Conservation (phyloP, 139 green algal genomes). For the Gonium pectorale region DNA sequence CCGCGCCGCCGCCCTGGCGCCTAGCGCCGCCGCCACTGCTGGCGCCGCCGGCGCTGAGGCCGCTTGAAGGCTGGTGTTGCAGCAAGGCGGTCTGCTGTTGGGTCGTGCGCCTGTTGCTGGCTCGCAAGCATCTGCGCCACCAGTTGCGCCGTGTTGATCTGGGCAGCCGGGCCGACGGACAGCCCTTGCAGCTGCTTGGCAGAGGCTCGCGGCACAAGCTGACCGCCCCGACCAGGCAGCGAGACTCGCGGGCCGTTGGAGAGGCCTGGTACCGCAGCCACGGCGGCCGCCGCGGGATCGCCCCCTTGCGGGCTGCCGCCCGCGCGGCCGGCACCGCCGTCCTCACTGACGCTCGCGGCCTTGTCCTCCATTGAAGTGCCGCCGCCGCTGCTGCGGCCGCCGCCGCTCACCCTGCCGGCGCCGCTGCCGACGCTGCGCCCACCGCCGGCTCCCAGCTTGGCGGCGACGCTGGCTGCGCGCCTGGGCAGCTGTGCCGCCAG, state of each 20-base stretch:
- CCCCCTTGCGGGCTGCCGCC: neutral
- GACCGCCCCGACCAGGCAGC: too few species aligned
- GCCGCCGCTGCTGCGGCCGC: neutral
- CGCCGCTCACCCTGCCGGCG: neutral
- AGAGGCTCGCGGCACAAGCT: too few species aligned
- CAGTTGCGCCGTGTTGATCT: neutral
- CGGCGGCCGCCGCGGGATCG: neutral
- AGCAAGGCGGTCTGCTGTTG: neutral
- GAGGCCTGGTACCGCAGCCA: neutral
- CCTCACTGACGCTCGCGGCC: neutral
- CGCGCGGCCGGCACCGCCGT: neutral
- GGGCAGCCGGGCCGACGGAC: neutral
- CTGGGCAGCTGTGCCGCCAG: slow-evolving; percentile 20
- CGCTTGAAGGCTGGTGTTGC: neutral
- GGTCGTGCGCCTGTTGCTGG: neutral
- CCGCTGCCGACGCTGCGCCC: neutral
- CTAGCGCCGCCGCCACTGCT: neutral
- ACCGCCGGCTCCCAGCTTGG: neutral
- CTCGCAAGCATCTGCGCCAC: slow-evolving; percentile 24
- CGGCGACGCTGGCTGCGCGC: neutral
- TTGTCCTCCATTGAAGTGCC: neutral
- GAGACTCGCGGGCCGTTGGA: slow-evolving; percentile 32
- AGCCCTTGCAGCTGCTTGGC: neutral
- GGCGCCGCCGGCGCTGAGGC: neutral
- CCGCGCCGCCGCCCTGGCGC: neutral